Base-by-base conservation (phyloP, 768 basidiomycete genomes). In the Suillus occidentalis region DNA sequence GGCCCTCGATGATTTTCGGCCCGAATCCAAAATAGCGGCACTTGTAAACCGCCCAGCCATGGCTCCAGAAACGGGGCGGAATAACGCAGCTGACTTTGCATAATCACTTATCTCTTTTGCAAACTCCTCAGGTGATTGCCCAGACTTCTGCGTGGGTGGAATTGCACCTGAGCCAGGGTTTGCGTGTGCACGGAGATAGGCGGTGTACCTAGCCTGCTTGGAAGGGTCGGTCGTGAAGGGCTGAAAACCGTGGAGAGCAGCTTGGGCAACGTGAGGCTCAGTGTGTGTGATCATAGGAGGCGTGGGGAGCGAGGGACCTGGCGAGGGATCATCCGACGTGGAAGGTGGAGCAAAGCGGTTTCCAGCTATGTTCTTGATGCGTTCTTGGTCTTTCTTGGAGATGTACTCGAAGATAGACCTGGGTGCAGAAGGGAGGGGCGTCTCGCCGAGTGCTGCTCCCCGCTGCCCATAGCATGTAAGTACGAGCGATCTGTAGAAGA, bases 1-100 rank as follows among this genome's bases (percentile, higher is more conserved):
- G 72, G 2, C 93, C 93, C 72, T 89, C 90, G 37, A 85, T 71
- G 14, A 86, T 73, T 63, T 85, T 82, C 6, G 89, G 85, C 1
- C 85, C 89, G 6, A 77, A 34, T 94, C 92, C n/a, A 92, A 77
- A 16, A 89, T 82, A 0, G 85, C 84, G 0, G 93, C 92, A 63
- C 87, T 90, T 6, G 91, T 94, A 76, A 99, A 99, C n/a, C 97
- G 85, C 25, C 88, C 90, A 0, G 95, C 94, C 93, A 99, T 98
- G 18, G 94, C 93, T 3, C 91, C 93, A 0, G 88, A 86, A 68
- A 96, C 87, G 0, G 97, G 97, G 70, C 94, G 94, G 80, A 98
- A 99, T 36, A 99, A 85, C 31, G 84, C 78, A 0, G 97, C 97
- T 0, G 94, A 84, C 73, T 95, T 93, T 2, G 92, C 87, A 68